Conservation (phyloP, 2,329 filamentous ascomycete species). For the Zopfia rhizophila region DNA sequence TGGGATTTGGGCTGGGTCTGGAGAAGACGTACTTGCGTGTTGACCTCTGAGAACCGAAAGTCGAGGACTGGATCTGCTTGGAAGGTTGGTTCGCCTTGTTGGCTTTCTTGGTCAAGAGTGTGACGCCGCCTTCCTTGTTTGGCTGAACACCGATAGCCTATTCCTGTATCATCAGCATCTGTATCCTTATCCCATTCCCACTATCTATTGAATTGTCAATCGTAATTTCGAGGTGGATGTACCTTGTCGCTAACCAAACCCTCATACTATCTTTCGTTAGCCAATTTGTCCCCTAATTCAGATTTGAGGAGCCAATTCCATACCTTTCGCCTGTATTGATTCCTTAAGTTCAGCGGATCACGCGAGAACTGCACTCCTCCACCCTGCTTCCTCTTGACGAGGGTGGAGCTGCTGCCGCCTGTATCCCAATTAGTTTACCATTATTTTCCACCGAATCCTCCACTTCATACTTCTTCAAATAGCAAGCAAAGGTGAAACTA, state of each 20-base stretch:
- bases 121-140: constrained; percentile 81
- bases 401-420: constrained; percentile 90
- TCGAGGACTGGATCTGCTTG: constrained; percentile 70
- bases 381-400: constrained; percentile 85
- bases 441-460: background rate
- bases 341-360: constrained; percentile 92
- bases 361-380: constrained; percentile 91
- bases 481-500: no score
- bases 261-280: constrained; percentile 71
- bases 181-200: constrained; percentile 2
- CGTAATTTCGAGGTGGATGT: constrained; percentile 51
- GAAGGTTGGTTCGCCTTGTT: constrained; percentile 78
- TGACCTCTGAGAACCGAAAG: constrained; percentile 77
- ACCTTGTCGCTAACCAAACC: constrained; percentile 96
- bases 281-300: constrained; percentile 18
- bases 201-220: constrained; percentile 11
- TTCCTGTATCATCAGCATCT: constrained; percentile 4
- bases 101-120: constrained; percentile 86
- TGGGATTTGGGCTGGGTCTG: constrained; percentile 1
- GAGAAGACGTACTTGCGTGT: constrained; percentile 77
- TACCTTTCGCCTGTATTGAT: constrained; percentile 93
- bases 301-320: constrained; percentile 22
- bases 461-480: background rate
- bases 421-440: constrained; percentile 20
- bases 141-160: constrained; percentile 85